Percentiles rank a stretch among this genome's conserved stretches.
Evolutionary conservation across 2,329 filamentous ascomycete genomes (phyloP).

Genomic region (Cryphonectria nitschkei): DNA sequence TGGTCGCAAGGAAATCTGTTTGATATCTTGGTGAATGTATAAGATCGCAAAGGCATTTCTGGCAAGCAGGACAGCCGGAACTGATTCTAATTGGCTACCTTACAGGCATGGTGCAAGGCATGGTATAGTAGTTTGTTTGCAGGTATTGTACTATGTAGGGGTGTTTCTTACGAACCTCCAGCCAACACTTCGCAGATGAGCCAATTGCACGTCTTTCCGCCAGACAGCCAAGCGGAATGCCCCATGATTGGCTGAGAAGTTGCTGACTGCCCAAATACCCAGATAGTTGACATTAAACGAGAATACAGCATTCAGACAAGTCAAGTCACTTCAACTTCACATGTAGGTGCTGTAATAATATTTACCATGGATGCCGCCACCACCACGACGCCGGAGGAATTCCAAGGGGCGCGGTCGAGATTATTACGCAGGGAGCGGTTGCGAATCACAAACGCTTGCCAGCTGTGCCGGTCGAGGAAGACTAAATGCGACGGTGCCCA

Average conservation of each 20-base stretch:
- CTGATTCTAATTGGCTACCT: not conserved
- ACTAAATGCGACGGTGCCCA: constrained; percentile 47
- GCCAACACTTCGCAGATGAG: not conserved
- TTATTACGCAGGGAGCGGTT: not conserved
- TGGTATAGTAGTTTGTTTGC: not conserved
- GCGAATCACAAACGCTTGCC: constrained; percentile 39
- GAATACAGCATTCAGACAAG: not conserved
- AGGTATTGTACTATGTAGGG: not conserved
- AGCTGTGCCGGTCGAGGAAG: constrained; percentile 46
- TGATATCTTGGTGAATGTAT: not conserved
- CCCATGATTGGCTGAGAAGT: not conserved
- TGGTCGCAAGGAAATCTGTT: not conserved
- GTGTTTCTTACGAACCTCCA: not conserved
- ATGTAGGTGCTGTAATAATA: not conserved
- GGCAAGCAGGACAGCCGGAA: not conserved
- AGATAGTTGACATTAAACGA: not conserved
- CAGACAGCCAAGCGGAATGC: not conserved
- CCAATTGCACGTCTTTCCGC: not conserved
- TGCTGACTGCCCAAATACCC: not conserved
- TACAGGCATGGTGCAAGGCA: not conserved
- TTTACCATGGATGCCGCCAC: not conserved
- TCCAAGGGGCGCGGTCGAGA: not conserved
- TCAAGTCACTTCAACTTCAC: not conserved
- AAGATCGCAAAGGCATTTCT: not conserved
- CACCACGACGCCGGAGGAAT: not conserved